Conservation (phyloP, 306 rosid genomes). For the Corylus avellana region DNA sequence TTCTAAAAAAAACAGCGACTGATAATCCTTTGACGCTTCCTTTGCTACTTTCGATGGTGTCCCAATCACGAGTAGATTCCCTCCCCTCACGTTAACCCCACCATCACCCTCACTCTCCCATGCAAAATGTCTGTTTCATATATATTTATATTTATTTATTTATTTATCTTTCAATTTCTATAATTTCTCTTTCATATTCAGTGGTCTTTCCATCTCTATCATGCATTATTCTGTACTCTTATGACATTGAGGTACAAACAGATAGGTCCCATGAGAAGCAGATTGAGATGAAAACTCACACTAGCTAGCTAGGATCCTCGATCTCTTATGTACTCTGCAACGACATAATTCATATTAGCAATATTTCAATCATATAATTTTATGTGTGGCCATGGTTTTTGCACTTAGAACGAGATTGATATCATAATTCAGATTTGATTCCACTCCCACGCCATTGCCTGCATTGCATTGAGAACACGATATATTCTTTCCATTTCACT, state of each 20-base stretch:
- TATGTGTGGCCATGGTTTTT: too few species aligned
- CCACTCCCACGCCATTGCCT: too few species aligned
- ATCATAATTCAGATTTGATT: too few species aligned
- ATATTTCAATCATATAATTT: too few species aligned
- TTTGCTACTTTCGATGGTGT: slow-evolving; percentile 28
- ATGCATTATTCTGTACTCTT: not conserved
- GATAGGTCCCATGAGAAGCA: not conserved
- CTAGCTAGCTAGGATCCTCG: not conserved
- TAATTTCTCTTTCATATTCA: not conserved
- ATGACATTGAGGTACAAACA: not conserved
- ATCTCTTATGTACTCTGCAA: too few species aligned
- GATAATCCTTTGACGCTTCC: slow-evolving; percentile 44
- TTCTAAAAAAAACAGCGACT: slow-evolving; percentile 39
- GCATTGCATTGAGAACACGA: too few species aligned
- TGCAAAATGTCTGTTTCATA: slow-evolving; percentile 40
- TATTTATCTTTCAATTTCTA: not conserved
- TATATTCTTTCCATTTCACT: too few species aligned
- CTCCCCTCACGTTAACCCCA: slow-evolving; percentile 35
- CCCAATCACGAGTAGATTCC: slow-evolving; percentile 49
- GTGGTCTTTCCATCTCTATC: not conserved
- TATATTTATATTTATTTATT: slow-evolving; percentile 5
- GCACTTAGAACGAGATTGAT: too few species aligned
- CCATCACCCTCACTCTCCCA: slow-evolving; percentile 41
- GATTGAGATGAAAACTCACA: not conserved
- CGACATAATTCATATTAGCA: not conserved